Base-by-base conservation (phyloP, 73 alveolate species). In the Paramecium primaurelia region DNA sequence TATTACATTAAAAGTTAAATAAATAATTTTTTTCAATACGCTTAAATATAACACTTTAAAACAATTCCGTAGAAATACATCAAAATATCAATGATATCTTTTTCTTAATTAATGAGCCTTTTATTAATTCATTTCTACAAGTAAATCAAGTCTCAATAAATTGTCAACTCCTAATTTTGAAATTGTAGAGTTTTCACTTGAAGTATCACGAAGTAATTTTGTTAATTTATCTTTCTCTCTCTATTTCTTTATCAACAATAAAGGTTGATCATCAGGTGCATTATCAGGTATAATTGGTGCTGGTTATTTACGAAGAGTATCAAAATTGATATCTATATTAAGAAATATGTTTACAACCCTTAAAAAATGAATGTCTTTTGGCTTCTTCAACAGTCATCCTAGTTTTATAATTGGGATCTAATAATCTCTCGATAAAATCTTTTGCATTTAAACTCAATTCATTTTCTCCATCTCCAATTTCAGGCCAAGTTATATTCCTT, bases 361-460 rank as follows among this genome's bases (percentile, higher is more conserved):
- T 86, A 93, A 98, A 95, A 96, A 97, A 98, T 1, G 92, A 77
- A 88, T 98, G 99, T 44, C 93, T 83, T 88, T 96, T 98, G 10
- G 95, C 95, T 16, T 97, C 97, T 73, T 96, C 94, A 25, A 92
- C 73, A 1, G 99, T 99, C 59, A 98, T 77, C 86, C 99, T 94
- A 42, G 95, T 92, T 73, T 92, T 77, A 38, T 96, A 97, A 88
- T 98, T 96, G 25, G 83, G 88, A 2, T 69, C 77, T 7, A 98
- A 80, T 37, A 98, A 94, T 59, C 95, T 92, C 77, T 96, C 95
- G 26, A 98, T 96, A 71, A 98, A 95, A 92, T 96, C 99, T 59
- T 94, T 58, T n/a, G 99, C 98, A 60, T 92, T 97, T 0, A 95
- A 93, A 22, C 99, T 95, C 28, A 96, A 86, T 44, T 93, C 60